Evolutionary conservation across 1,284 basidiomycete genomes (phyloP), one percentile per base, ranked within the genome.

Genomic region (Pseudozyma hubeiensis): DNA sequence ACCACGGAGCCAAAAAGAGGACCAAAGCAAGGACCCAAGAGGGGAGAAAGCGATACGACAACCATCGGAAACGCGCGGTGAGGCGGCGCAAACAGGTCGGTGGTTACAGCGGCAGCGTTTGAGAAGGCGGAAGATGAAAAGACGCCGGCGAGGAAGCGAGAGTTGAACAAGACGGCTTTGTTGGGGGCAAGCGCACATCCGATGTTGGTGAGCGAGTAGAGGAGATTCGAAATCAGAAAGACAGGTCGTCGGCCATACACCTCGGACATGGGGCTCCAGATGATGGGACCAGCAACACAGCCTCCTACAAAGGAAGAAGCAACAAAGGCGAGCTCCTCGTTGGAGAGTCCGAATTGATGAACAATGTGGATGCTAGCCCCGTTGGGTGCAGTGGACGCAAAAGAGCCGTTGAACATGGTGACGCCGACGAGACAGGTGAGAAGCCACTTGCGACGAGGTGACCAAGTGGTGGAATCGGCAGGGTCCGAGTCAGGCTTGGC

Each of bases 261-360:
- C 24, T 77, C 75, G 7, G 75, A 77, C 6, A 73, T 41, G 10
- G 75, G 75, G 5, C 66, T 70, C 70, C 69, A 77, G 8, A 77
- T 5, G 45, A 73, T 45, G 2, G 75, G 75, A 4, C 75, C 75
- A 6, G 67, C 64, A 0, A 69, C 66, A 43, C 70, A 77, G 3
- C 75, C 75, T 17, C 64, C 70, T 11, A 77, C 66, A 33, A 73
- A 77, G 0, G 71, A 65, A 4, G 70, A 60, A 3, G 70, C 43
- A 10, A 69, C 54, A 14, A 77, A 58, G 11, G 60, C 55, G 44
- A 64, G 45, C 33, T 73, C 63, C 14, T 66, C 63, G 19, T 60
- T 51, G 5, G 69, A 57, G 9, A 72, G 55, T 0, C 41, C 50
- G 8, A 62, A 66, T 7, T 57, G 57, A 16, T 44, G 39, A 1